Evolutionary conservation across 2,329 filamentous ascomycete genomes (phyloP).

Genomic region (Aspergillus clavatus): DNA sequence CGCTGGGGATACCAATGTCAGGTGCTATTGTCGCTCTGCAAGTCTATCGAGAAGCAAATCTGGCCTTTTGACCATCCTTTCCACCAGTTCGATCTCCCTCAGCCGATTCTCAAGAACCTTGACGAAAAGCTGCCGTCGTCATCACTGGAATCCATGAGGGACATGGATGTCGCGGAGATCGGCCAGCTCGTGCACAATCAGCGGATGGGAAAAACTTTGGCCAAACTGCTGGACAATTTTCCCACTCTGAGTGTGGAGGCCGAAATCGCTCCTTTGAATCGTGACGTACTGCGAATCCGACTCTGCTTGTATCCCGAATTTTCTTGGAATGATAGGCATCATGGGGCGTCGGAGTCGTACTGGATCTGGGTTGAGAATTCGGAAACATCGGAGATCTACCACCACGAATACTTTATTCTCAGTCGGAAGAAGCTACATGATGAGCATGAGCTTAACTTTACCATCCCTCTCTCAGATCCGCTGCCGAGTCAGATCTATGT

Average conservation of each 20-base stretch:
- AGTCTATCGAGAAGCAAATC: constrained; percentile 92
- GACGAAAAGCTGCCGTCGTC: constrained; percentile 70
- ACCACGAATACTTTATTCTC: constrained; percentile 94
- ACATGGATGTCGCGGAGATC: constrained; percentile 91
- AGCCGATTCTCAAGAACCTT: constrained; percentile 75
- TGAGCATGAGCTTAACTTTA: constrained; percentile 97
- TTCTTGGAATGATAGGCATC: constrained; percentile 86
- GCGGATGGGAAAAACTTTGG: constrained; percentile 75
- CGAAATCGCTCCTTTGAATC: constrained; percentile 91
- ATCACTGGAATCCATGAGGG: constrained; percentile 76
- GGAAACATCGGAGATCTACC: constrained; percentile 94
- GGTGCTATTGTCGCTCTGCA: constrained; percentile 84
- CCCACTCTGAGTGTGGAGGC: constrained; percentile 86
- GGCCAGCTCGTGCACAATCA: constrained; percentile 87
- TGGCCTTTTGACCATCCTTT: constrained; percentile 96
- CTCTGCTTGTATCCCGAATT: constrained; percentile 86
- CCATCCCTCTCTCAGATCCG: constrained; percentile 89
- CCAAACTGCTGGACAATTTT: constrained; percentile 80
- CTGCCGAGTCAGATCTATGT: constrained; percentile 95
- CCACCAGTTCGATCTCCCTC: constrained; percentile 87
- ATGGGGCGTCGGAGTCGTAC: constrained; percentile 92
- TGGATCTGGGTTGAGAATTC: constrained; percentile 99
- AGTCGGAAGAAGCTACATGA: constrained; percentile 85
- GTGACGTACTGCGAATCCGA: constrained; percentile 88
- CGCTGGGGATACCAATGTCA: constrained; percentile 95